Base-by-base conservation (phyloP, 108 stramenopile genomes). In the Nitzschia inconspicua region DNA sequence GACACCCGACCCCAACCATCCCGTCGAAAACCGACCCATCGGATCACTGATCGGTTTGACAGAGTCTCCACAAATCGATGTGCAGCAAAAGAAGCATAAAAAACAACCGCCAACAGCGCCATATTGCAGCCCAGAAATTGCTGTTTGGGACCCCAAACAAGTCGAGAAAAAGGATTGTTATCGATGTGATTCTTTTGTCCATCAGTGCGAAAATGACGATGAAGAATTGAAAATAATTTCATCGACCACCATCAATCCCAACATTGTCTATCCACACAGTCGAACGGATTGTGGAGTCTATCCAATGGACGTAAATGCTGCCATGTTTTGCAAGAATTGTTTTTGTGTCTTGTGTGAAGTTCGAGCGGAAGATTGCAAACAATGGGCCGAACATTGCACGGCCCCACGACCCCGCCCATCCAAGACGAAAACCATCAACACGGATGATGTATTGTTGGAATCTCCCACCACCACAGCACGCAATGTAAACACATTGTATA, bases 341-440 rank as follows among this genome's bases (percentile, higher is more conserved):
- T 84, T 74, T 47, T 89, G 88, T 47, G 60, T 57, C 57, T 48
- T 79, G 1, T 89, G 88, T 57, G 75, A 89, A 40, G 58, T 63
- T 34, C 73, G 59, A 0, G 82, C 72, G 0, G 41, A 46, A 3
- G 34, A 78, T 13, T 89, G 88, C 55, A 24, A 4, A 0, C 14
- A 55, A 4, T 89, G 88, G 88, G 29, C 23, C n/a, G 61, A 57
- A 3, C 78, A 72, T 55, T 68, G 63, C 46, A 30, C 57, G 13
- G 26, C 28, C 13, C 13, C 14, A 3, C 27, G 39, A 10, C 16
- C 22, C 7, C 42, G 41, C n/a, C 73, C 68, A 51, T 63, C 30
- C 30, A 44, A 32, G 20, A 29, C 20, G 40, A 49, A n/a, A 20
- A n/a, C 14, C 31, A 61, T 20, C 35, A 9, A 49, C 25, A 47